Evolutionary conservation across 192 early-diverging fungal genomes (phyloP).

Genomic region (Coemansia sp.): DNA sequence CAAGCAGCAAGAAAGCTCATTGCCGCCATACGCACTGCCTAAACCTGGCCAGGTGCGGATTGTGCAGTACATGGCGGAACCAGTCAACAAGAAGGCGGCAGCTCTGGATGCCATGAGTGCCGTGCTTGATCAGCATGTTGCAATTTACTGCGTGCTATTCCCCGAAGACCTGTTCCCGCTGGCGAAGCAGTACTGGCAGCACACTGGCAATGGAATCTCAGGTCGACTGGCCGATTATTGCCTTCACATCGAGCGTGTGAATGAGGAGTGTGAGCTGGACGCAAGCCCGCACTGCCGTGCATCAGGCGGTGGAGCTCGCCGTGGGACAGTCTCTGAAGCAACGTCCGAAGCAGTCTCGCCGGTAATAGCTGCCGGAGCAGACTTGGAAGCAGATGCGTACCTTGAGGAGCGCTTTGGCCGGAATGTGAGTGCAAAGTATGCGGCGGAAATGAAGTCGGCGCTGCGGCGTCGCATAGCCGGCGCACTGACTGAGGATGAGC

Average conservation of each 20-base stretch:
- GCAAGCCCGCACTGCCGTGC: slow-evolving; percentile 7
- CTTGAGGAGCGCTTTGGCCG: slow-evolving; percentile 95
- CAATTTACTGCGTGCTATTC: slow-evolving; percentile 73
- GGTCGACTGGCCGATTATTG: slow-evolving; percentile 85
- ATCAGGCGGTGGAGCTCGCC: slow-evolving; percentile 6
- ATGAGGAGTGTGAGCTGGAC: slow-evolving; percentile 45
- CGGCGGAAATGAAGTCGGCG: slow-evolving; percentile 70
- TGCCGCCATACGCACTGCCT: slow-evolving; percentile 14
- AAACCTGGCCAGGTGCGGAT: slow-evolving; percentile 38
- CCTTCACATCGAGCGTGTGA: slow-evolving; percentile 65
- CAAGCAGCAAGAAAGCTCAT: slow-evolving; percentile 14
- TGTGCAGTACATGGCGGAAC: slow-evolving; percentile 41
- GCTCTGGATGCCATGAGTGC: slow-evolving; percentile 48
- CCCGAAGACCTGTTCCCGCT: slow-evolving; percentile 63
- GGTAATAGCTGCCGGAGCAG: slow-evolving; percentile 21
- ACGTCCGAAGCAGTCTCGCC: not conserved
- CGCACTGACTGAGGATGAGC: slow-evolving; percentile 54
- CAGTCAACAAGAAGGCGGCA: slow-evolving; percentile 37
- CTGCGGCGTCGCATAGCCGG: slow-evolving; percentile 84
- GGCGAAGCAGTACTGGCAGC: slow-evolving; percentile 98
- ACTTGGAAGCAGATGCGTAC: slow-evolving; percentile 55
- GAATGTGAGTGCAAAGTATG: slow-evolving; percentile 71
- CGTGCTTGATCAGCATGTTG: slow-evolving; percentile 49
- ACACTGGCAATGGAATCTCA: slow-evolving; percentile 85
- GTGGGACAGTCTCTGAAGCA: not conserved